phyloP scores from a whole-genome alignment of 495 filamentous ascomycete genomes.

The Penicillium macrosclerotiorum region DNA sequence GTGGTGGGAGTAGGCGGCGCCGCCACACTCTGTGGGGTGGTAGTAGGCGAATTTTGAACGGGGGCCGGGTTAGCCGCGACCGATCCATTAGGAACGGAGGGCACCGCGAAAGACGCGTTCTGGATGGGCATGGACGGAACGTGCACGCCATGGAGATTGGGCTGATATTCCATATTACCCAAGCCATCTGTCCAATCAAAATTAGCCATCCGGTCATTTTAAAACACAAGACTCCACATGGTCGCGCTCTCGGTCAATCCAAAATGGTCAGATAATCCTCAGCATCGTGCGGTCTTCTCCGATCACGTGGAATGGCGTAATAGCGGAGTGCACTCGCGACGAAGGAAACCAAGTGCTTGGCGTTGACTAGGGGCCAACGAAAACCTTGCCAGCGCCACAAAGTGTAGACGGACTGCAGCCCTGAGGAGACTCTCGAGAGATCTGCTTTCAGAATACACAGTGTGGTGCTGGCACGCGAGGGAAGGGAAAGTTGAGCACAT shows the following conservation, averaged over 20 bases:
- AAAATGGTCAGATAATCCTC: conserved; percentile 2
- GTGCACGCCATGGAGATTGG: conserved; percentile 29
- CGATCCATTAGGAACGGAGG: conserved; percentile 18
- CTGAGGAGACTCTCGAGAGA: conserved; percentile 5
- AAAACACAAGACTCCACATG: conserved; percentile 2
- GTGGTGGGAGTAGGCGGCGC: conserved; percentile 19
- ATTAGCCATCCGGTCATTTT: conserved; percentile 17
- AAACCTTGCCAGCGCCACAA: conserved; percentile 14
- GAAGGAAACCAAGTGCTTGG: conserved; percentile 20
- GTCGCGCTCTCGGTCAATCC: conserved; percentile 10
- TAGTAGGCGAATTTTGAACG: conserved; percentile 22
- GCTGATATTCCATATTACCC: conserved; percentile 35
- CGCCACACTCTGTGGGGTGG: conserved; percentile 16
- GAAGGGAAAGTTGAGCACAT: not conserved
- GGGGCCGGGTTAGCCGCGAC: conserved; percentile 20
- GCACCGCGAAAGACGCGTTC: conserved; percentile 28
- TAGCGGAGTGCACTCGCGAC: conserved; percentile 26
- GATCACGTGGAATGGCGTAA: conserved; percentile 48
- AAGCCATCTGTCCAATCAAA: conserved; percentile 29
- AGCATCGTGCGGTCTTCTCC: not conserved
- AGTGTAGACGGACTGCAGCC: conserved; percentile 18
- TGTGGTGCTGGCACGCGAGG: not conserved
- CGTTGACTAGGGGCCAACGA: conserved; percentile 12
- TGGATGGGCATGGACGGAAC: conserved; percentile 25
- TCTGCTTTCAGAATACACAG: conserved; percentile 6